phyloP scores from a whole-genome alignment of 805 yeast genomes.

The Wickerhamomyces kurtzmanii region DNA sequence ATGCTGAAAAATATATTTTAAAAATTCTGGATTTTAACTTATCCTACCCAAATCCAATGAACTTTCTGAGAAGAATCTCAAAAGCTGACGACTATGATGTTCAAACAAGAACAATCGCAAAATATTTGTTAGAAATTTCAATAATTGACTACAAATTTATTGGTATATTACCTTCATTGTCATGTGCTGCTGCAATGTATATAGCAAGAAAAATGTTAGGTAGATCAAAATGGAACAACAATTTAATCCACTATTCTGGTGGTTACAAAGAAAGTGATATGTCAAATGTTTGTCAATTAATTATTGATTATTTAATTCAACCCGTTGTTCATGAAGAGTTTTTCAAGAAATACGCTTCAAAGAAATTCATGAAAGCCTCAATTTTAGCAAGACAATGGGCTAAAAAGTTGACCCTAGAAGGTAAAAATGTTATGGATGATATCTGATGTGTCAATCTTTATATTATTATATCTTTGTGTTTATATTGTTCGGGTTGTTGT shows the following conservation, averaged over 20 bases:
- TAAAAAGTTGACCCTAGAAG: too few species aligned
- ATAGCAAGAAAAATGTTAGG: constrained; percentile 66
- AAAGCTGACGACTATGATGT: constrained; percentile 88
- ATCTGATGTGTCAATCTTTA: too few species aligned
- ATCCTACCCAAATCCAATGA: constrained; percentile 84
- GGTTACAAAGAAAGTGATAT: constrained; percentile 73
- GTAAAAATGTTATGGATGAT: too few species aligned
- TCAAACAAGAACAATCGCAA: constrained; percentile 75
- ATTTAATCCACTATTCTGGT: constrained; percentile 83
- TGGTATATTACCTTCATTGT: constrained; percentile 62
- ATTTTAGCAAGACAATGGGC: constrained; percentile 66
- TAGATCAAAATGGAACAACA: constrained; percentile 69
- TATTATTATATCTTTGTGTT: too few species aligned
- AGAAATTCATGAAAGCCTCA: constrained; percentile 79
- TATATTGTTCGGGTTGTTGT: too few species aligned
- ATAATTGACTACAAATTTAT: constrained; percentile 69
- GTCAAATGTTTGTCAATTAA: constrained; percentile 58
- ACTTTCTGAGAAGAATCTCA: constrained; percentile 78
- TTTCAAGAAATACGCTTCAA: constrained; percentile 83
- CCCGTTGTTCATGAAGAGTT: constrained; percentile 88
- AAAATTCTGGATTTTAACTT: constrained; percentile 65
- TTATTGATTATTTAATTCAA: constrained; percentile 64
- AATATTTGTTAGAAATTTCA: constrained; percentile 71
- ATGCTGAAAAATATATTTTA: constrained; percentile 73
- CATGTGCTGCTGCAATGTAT: constrained; percentile 86